Evolutionary conservation across 2,329 filamentous ascomycete genomes (phyloP).

Genomic region (Clarireedia hainanense): DNA sequence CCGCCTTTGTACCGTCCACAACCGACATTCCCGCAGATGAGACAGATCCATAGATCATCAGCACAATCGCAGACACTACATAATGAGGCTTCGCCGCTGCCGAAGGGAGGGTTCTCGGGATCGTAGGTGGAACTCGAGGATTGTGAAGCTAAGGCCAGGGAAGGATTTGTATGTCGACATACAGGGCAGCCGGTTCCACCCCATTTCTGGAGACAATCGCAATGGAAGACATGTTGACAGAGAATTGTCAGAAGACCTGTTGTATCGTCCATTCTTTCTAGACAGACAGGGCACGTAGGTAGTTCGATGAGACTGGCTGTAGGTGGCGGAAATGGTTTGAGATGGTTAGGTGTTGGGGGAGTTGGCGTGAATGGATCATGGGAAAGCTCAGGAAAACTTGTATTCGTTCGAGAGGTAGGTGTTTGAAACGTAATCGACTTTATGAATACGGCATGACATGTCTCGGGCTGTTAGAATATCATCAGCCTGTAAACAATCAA

Average conservation of each 20-base stretch:
- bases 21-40: slow-evolving; percentile 87
- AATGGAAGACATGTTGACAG: slow-evolving; percentile 97
- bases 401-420: slow-evolving; percentile 20
- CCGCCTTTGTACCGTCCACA: slow-evolving; percentile 92
- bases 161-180: slow-evolving; percentile 75
- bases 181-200: slow-evolving; percentile 89
- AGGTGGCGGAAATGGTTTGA: slow-evolving; percentile 54
- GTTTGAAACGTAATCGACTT: slow-evolving; percentile 78
- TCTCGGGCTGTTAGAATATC: slow-evolving; percentile 58
- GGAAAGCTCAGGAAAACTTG: slow-evolving; percentile 49
- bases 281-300: slow-evolving; percentile 90
- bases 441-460: slow-evolving; percentile 91
- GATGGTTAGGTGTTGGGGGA: slow-evolving; percentile 29
- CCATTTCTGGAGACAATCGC: slow-evolving; percentile 93
- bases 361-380: slow-evolving; percentile 58
- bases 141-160: slow-evolving; percentile 30
- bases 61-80: slow-evolving; percentile 76
- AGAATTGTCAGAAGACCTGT: slow-evolving; percentile 91
- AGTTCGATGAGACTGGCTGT: slow-evolving; percentile 84
- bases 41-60: slow-evolving; percentile 86
- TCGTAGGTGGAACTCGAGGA: slow-evolving; percentile 31
- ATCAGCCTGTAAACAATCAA: background rate
- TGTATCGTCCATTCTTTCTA: slow-evolving; percentile 97
- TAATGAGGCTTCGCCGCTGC: slow-evolving; percentile 55
- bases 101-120: slow-evolving; percentile 49